Evolutionary conservation across 2,329 filamentous ascomycete species (phyloP).

Genomic region (Ceratocystis papillata): DNA sequence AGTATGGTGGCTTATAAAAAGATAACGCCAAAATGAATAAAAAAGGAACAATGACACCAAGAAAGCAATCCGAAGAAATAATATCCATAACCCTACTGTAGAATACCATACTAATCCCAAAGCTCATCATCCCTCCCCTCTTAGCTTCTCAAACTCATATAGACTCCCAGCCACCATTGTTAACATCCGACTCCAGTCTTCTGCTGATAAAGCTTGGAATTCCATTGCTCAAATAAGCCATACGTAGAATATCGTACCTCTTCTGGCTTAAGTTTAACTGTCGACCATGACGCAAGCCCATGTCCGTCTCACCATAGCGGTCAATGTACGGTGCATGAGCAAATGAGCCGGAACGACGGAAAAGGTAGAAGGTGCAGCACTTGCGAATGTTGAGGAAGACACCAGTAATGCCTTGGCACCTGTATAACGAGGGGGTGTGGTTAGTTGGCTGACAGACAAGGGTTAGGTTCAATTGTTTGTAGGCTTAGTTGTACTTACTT

Average conservation of each 20-base stretch:
- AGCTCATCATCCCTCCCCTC: background rate
- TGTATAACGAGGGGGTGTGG: constrained; percentile 32
- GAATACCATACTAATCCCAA: background rate
- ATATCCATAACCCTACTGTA: background rate
- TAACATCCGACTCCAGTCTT: constrained; percentile 87
- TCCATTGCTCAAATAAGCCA: constrained; percentile 75
- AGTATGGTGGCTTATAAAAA: background rate
- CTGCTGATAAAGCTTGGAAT: constrained; percentile 82
- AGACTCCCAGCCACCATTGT: constrained; percentile 97
- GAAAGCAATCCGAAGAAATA: background rate
- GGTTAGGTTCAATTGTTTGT: background rate
- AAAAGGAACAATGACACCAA: background rate
- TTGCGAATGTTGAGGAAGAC: constrained; percentile 95
- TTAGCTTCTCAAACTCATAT: constrained; percentile 32
- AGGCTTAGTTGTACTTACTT: constrained; percentile 47
- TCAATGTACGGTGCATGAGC: constrained; percentile 87
- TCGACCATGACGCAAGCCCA: constrained; percentile 75
- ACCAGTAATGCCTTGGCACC: constrained; percentile 82
- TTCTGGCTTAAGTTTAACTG: constrained; percentile 90
- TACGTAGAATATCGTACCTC: constrained; percentile 78
- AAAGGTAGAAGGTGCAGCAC: constrained; percentile 81
- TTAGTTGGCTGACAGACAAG: constrained; percentile 12
- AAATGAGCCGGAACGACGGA: constrained; percentile 72
- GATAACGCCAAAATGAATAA: background rate
- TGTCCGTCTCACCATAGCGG: constrained; percentile 87